Conservation (phyloP, 1,284 basidiomycete genomes). For the Erythrobasidium hasegawianum region DNA sequence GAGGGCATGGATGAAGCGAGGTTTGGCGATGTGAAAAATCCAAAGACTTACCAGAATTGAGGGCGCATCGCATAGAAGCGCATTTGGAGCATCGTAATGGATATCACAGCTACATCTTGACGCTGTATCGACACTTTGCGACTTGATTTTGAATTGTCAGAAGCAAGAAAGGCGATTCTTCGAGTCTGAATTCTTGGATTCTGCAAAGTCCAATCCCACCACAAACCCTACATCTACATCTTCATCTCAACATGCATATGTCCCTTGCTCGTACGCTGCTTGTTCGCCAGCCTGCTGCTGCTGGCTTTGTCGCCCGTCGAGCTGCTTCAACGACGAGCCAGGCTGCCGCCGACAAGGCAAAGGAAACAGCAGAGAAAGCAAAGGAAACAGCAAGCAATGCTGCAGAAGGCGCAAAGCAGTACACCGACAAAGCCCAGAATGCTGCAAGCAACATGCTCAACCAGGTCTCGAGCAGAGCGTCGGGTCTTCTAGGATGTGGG, state of each 20-base stretch:
- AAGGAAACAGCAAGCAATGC: constrained; percentile 59
- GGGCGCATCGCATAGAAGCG: no score
- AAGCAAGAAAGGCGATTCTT: no score
- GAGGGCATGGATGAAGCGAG: no score
- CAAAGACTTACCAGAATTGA: no score
- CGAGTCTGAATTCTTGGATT: no score
- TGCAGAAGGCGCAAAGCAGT: constrained; percentile 61
- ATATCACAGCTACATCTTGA: no score
- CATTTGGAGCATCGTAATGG: no score
- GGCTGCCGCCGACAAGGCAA: constrained; percentile 35
- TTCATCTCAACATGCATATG: neutral
- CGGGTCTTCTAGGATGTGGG: constrained; percentile 64
- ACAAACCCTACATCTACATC: no score
- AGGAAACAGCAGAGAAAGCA: constrained; percentile 49
- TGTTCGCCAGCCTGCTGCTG: neutral
- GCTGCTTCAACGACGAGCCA: constrained; percentile 5
- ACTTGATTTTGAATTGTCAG: no score
- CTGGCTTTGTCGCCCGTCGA: neutral
- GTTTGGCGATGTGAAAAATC: no score
- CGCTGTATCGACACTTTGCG: no score
- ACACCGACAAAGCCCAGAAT: constrained; percentile 27
- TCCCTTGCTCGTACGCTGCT: constrained; percentile 5
- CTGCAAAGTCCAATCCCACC: no score
- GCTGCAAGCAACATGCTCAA: constrained; percentile 58
- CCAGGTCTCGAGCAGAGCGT: constrained; percentile 60